Conservation (phyloP, 2,329 filamentous ascomycete genomes). For the Phyllachora maydis region DNA sequence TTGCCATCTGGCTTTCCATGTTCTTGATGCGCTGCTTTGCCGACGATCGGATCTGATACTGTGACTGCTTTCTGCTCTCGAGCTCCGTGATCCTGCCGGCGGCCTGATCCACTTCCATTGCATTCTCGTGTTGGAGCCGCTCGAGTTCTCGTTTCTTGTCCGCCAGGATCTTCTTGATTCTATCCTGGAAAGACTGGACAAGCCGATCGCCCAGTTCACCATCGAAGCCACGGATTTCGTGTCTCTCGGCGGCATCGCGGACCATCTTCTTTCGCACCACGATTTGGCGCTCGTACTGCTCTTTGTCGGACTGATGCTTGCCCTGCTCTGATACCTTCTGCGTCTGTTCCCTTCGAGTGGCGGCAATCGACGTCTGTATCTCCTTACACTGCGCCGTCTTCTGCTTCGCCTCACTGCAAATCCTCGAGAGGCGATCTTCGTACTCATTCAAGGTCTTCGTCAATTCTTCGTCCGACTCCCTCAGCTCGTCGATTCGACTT, state of each 20-base stretch:
- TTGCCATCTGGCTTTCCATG: constrained; percentile 50
- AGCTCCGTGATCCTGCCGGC: constrained; percentile 52
- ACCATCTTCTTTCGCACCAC: constrained; percentile 51
- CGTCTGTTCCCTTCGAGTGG: constrained; percentile 23
- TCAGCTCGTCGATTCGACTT: constrained; percentile 53
- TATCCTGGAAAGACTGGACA: constrained; percentile 57
- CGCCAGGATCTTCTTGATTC: constrained; percentile 49
- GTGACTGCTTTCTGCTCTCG: constrained; percentile 49
- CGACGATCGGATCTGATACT: constrained; percentile 53
- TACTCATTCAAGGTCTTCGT: constrained; percentile 56
- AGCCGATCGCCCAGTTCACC: constrained; percentile 53
- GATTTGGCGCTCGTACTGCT: constrained; percentile 67
- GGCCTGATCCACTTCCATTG: constrained; percentile 53
- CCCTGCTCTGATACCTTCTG: constrained; percentile 45
- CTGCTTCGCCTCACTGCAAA: constrained; percentile 39
- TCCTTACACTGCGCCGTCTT: constrained; percentile 44
- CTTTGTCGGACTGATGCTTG: constrained; percentile 67
- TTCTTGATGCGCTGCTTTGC: constrained; percentile 50
- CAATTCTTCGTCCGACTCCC: constrained; percentile 60
- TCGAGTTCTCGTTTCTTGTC: constrained; percentile 71
- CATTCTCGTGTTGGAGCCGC: constrained; percentile 49
- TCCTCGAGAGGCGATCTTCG: constrained; percentile 48
- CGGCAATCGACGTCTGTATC: constrained; percentile 28
- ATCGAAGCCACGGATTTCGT: constrained; percentile 73
- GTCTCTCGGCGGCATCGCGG: constrained; percentile 52